Conservation (phyloP, 352 stramenopile genomes). For the Phytopythium chamaehyphon region DNA sequence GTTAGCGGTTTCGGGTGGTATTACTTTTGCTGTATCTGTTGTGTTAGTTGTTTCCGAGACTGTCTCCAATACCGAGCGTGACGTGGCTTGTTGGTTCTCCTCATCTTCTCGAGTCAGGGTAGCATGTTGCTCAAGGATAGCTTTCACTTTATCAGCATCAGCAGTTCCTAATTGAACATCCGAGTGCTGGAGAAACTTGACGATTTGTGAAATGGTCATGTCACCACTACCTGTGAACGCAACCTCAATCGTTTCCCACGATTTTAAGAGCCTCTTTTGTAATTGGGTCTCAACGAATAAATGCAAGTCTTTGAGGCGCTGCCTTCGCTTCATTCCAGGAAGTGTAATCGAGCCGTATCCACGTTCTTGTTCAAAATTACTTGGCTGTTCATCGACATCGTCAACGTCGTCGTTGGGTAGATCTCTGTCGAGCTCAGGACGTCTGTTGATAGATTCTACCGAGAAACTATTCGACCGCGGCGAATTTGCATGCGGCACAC, state of each 20-base stretch:
- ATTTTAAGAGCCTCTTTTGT: slow-evolving; percentile 60
- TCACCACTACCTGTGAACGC: slow-evolving; percentile 59
- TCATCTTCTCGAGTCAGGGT: slow-evolving; percentile 10
- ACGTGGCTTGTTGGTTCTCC: slow-evolving; percentile 1
- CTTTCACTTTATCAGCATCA: slow-evolving; percentile 54
- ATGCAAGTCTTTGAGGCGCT: slow-evolving; percentile 58
- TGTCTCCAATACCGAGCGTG: background rate
- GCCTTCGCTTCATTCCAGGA: slow-evolving; percentile 45
- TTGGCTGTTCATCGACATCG: too few species aligned
- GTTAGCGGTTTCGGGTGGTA: too few species aligned
- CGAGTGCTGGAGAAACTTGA: slow-evolving; percentile 69
- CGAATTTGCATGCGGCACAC: too few species aligned
- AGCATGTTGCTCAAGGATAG: slow-evolving; percentile 54
- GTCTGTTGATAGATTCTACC: too few species aligned
- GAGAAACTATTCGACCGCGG: too few species aligned
- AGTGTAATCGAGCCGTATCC: slow-evolving; percentile 1
- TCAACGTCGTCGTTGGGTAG: too few species aligned
- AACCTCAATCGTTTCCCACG: slow-evolving; percentile 72
- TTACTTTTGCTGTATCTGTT: background rate
- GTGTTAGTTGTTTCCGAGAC: background rate
- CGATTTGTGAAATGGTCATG: slow-evolving; percentile 58
- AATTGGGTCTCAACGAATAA: slow-evolving; percentile 60
- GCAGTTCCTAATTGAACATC: slow-evolving; percentile 55
- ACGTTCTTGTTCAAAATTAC: background rate
- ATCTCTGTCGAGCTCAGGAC: too few species aligned